Percentiles rank a stretch among this genome's conserved stretches.
phyloP scores from a whole-genome alignment of 2,329 filamentous ascomycete genomes.

The Botrytis tulipae region DNA sequence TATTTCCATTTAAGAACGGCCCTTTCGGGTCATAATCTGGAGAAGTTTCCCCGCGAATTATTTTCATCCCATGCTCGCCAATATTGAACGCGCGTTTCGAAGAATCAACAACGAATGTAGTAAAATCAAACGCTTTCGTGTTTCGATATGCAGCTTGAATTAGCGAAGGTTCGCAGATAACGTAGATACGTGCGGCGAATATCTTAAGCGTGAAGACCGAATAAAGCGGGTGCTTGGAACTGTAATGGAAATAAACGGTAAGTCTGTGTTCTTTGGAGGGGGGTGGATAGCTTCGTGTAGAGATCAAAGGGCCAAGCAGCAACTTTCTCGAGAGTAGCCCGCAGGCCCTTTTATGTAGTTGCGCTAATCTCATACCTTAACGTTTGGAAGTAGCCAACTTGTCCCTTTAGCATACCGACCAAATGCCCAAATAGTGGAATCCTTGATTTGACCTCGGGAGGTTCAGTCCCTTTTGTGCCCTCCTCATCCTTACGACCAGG shows the following conservation, averaged over 20 bases:
- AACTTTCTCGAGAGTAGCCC: neutral
- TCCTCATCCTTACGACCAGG: neutral
- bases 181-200: slow-evolving; percentile 46
- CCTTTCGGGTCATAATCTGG: slow-evolving; percentile 34
- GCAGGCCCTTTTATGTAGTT: neutral
- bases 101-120: slow-evolving; percentile 43
- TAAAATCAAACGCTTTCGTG: slow-evolving; percentile 45
- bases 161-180: slow-evolving; percentile 45
- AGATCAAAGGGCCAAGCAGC: neutral
- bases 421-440: slow-evolving; percentile 49
- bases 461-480: slow-evolving; percentile 38
- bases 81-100: slow-evolving; percentile 43
- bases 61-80: slow-evolving; percentile 38
- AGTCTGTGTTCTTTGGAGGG: slow-evolving; percentile 15
- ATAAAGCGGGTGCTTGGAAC: slow-evolving; percentile 29
- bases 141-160: slow-evolving; percentile 43
- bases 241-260: slow-evolving; percentile 23
- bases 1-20: slow-evolving; percentile 31
- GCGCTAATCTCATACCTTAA: slow-evolving; percentile 41
- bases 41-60: slow-evolving; percentile 33
- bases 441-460: slow-evolving; percentile 42
- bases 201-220: slow-evolving; percentile 48
- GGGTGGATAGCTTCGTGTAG: neutral
- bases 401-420: slow-evolving; percentile 43
- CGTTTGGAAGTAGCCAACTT: slow-evolving; percentile 41